Conservation (phyloP, 2,329 filamentous ascomycete genomes). For the Exophiala spinifera region DNA sequence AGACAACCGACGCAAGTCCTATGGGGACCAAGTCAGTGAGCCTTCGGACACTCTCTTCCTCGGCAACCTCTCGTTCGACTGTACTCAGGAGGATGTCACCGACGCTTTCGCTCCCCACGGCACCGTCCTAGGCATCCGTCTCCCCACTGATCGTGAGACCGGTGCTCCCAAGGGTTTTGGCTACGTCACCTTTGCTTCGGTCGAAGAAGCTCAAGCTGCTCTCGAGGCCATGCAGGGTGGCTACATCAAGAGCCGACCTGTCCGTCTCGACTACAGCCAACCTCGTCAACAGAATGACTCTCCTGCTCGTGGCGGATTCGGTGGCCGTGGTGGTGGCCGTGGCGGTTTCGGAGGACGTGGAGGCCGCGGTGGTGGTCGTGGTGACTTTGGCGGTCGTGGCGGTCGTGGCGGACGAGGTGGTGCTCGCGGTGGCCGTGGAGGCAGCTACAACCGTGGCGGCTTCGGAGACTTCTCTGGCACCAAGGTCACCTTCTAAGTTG, state of each 20-base stretch:
- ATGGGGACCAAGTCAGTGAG: conserved; percentile 75
- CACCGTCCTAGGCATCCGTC: conserved; percentile 72
- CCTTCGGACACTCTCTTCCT: conserved; percentile 86
- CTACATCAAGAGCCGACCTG: conserved; percentile 67
- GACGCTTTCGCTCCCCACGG: conserved; percentile 71
- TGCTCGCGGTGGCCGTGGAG: conserved; percentile 44
- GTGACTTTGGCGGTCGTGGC: conserved; percentile 52
- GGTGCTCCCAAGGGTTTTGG: conserved; percentile 89
- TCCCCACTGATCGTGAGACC: conserved; percentile 82
- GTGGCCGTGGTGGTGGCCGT: conserved; percentile 47
- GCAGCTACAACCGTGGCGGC: conserved; percentile 51
- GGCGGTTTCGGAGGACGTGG: conserved; percentile 53
- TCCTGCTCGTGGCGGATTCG: conserved; percentile 40
- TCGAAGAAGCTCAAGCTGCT: conserved; percentile 78
- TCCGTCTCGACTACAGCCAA: conserved; percentile 79
- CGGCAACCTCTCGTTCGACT: conserved; percentile 84
- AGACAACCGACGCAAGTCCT: conserved; percentile 53
- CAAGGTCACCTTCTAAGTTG: conserved; percentile 67
- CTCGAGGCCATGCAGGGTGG: conserved; percentile 68
- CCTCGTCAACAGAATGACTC: conserved; percentile 59
- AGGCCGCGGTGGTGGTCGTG: conserved; percentile 51
- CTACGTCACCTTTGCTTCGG: conserved; percentile 77
- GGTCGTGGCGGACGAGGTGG: conserved; percentile 45
- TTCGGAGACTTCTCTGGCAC: conserved; percentile 70
- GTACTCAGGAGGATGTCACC: conserved; percentile 70